phyloP scores from a whole-genome alignment of 306 rosid genomes.

The Elaeagnus macrophylla region DNA sequence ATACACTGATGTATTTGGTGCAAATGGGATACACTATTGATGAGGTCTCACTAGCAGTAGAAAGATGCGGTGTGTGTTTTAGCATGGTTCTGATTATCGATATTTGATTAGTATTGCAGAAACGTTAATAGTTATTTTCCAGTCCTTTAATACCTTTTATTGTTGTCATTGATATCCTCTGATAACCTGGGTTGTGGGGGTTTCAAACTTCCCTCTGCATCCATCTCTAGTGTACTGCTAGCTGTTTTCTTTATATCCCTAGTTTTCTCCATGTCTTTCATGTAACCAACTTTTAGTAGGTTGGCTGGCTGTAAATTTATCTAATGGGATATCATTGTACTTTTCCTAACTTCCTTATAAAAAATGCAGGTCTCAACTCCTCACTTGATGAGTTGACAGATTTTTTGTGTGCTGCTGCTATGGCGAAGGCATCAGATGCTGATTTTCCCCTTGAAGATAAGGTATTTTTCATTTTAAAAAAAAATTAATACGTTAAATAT shows the following conservation, averaged over 20 bases:
- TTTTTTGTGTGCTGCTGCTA: conserved; percentile 61
- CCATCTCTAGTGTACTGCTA: too few relatives aligned
- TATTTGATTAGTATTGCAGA: neutral
- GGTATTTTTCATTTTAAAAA: neutral
- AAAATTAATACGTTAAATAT: conserved; percentile 22
- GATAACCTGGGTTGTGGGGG: too few relatives aligned
- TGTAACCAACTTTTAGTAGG: too few relatives aligned
- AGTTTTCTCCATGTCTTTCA: too few relatives aligned
- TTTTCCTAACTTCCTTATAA: conserved; percentile 13
- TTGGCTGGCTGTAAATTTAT: neutral
- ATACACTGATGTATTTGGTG: conserved; percentile 29
- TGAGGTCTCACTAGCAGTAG: conserved; percentile 55
- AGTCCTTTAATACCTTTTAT: neutral
- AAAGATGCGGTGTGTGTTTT: conserved; percentile 55
- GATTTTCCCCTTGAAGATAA: conserved; percentile 38
- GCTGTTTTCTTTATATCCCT: too few relatives aligned
- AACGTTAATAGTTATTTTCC: neutral
- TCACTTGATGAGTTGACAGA: conserved; percentile 59
- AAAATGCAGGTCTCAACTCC: conserved; percentile 43
- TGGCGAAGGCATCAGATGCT: conserved; percentile 49
- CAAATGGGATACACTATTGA: conserved; percentile 52
- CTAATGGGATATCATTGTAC: neutral
- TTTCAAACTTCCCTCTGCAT: too few relatives aligned
- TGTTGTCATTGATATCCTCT: neutral
- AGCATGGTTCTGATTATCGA: neutral